These are phyloP conservation scores for Lactarius vividus DNA, from an alignment of 768 basidiomycete genomes.

Conservation along the genomic window DNA sequence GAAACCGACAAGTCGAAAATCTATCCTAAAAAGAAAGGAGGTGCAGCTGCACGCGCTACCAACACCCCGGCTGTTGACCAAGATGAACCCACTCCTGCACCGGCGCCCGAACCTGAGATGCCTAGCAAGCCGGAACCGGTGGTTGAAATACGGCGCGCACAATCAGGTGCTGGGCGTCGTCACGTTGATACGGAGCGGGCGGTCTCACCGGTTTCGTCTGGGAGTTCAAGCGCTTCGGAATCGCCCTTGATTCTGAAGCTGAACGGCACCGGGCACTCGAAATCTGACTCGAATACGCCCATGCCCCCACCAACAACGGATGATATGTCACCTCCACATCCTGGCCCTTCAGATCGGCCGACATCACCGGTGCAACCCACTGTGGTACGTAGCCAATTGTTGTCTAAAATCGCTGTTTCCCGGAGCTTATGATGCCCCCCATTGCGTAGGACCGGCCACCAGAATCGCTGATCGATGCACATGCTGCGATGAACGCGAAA, in stretches of 20 bases:
- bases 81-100: slow-evolving; percentile 33
- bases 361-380: slow-evolving; percentile 20
- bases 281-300: slow-evolving; percentile 33
- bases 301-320: slow-evolving; percentile 25
- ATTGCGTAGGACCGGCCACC: slow-evolving; percentile 43
- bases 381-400: slow-evolving; percentile 4
- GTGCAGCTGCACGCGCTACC: slow-evolving; percentile 48
- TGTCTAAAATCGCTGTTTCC: neutral
- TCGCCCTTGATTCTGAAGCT: slow-evolving; percentile 69
- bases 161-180: slow-evolving; percentile 19
- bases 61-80: slow-evolving; percentile 36
- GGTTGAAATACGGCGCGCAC: slow-evolving; percentile 33
- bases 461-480: slow-evolving; percentile 67
- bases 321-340: slow-evolving; percentile 19
- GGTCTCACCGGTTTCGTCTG: slow-evolving; percentile 67
- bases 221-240: slow-evolving; percentile 67
- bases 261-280: slow-evolving; percentile 47
- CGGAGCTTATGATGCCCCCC: neutral
- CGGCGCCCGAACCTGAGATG: slow-evolving; percentile 50
- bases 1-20: slow-evolving; percentile 57
- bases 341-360: slow-evolving; percentile 18
- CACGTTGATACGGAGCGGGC: slow-evolving; percentile 48
- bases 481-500: slow-evolving; percentile 61
- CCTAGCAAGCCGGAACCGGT: slow-evolving; percentile 44
- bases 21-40: slow-evolving; percentile 57